phyloP scores from a whole-genome alignment of 352 stramenopile species.

The Elongisporangium anandrum region DNA sequence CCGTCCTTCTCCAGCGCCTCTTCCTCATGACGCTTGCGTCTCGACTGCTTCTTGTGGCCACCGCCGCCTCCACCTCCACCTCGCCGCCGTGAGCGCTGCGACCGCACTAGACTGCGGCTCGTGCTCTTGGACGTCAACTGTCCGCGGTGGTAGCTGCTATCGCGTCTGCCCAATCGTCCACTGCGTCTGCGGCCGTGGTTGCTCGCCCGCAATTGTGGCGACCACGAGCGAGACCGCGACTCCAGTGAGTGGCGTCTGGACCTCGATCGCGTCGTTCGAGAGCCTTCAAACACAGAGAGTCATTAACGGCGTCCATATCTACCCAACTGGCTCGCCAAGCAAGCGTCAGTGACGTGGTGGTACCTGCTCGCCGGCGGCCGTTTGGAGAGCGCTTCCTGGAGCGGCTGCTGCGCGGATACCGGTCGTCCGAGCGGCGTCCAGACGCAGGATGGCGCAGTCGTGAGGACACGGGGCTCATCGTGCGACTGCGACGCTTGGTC shows the following conservation, averaged over 20 bases:
- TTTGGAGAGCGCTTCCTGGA: conserved; percentile 14
- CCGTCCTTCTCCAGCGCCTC: conserved; percentile 27
- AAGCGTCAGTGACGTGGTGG: conserved; percentile 22
- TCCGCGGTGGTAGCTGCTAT: conserved; percentile 1
- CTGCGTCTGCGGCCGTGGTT: conserved; percentile 3
- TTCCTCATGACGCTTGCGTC: conserved; percentile 11
- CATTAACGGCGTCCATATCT: background rate
- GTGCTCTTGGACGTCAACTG: background rate
- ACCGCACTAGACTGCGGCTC: conserved; percentile 2
- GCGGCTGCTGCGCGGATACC: conserved; percentile 8
- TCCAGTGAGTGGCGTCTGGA: conserved; percentile 2
- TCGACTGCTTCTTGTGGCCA: conserved; percentile 1
- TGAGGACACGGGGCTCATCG: conserved; percentile 31
- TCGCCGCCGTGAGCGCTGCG: conserved; percentile 1
- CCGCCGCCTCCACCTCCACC: background rate
- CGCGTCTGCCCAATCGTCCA: background rate
- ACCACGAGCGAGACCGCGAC: conserved; percentile 17
- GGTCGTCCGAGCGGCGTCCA: conserved; percentile 11
- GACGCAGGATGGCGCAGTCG: conserved; percentile 24
- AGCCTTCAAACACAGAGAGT: conserved; percentile 9
- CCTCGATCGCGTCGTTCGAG: conserved; percentile 14
- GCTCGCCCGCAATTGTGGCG: conserved; percentile 20
- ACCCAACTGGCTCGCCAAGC: background rate
- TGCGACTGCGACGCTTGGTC: conserved; percentile 10
- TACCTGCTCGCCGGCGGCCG: conserved; percentile 10